Evolutionary conservation across 2,329 filamentous ascomycete genomes (phyloP), one percentile per base, ranked within the genome.

Genomic region (Colletotrichum musicola): DNA sequence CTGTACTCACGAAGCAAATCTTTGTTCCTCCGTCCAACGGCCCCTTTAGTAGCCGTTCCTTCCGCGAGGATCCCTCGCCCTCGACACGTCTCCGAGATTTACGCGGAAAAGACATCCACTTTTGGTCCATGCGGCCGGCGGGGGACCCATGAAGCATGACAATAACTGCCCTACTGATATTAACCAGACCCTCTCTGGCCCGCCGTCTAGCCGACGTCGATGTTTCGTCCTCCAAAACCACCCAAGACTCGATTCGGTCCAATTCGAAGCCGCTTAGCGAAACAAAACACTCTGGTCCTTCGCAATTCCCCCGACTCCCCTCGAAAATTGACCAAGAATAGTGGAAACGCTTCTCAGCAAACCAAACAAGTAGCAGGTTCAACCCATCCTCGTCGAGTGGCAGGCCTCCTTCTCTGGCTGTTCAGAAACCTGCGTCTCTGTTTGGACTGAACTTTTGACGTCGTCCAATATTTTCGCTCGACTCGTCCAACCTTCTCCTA

Each of bases 261-360:
- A 56, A 42, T 18, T 56, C 20, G 46, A 64, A 20, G 25, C 59
- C 59, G 59, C 14, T 10, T 13, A 42, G 40, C 38, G 62, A 69
- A 69, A 69, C 62, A 44, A 69, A 66, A 61, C 66, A n/a, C 27
- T 10, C 30, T 40, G 38, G 38, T 65, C 62, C 42, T 60, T 30
- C 25, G 22, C 13, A 16, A 60, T 44, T 16, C 27, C 14, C 22
- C 56, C 47, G 40, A 46, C 5, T 58, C 57, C 42, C 61, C 35
- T 38, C 18, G 4, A 42, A 40, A 4, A 42, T 40, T 10, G 30
- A 35, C 66, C 27, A 61, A 66, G 44, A 65, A 65, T 60, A 64
- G 62, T 30, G 42, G 62, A 38, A 18, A 38, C 54, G 14, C 38
- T 18, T 57, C 9, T 30, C 46, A 22, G 47, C 38, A 58, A 62